Evolutionary conservation across 23 red algal species (phyloP).

Genomic region (Pyropia yezoensis): DNA sequence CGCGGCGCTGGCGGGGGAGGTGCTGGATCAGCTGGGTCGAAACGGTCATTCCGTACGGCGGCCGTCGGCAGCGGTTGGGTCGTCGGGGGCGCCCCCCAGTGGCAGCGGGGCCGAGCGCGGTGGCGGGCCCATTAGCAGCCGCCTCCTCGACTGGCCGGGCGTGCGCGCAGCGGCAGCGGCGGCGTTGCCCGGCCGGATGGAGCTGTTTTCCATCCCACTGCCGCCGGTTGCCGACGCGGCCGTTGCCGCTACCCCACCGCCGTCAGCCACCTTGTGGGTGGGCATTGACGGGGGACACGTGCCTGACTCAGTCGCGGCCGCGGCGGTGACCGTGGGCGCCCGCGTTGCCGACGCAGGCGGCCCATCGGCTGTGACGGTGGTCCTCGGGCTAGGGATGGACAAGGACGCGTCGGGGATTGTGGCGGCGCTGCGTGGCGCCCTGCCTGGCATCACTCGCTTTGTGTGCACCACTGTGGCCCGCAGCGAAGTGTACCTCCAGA

Average conservation of each 20-base stretch:
- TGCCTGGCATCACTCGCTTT: slow-evolving; percentile 3
- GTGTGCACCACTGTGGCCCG: slow-evolving; percentile 47
- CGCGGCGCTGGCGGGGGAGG: slow-evolving; percentile 21
- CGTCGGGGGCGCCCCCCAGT: neutral
- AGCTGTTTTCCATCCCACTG: slow-evolving; percentile 19
- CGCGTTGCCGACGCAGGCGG: neutral
- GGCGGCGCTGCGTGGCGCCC: slow-evolving; percentile 14
- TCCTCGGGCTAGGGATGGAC: slow-evolving; percentile 64
- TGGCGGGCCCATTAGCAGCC: slow-evolving; percentile 7
- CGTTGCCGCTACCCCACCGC: neutral
- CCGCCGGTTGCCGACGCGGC: neutral
- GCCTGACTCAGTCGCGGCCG: slow-evolving; percentile 32
- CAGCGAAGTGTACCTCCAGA: slow-evolving; percentile 16
- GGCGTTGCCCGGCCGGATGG: slow-evolving; percentile 42
- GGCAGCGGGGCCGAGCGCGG: neutral
- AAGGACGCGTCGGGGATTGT: slow-evolving; percentile 72
- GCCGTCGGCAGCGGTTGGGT: slow-evolving; percentile 1
- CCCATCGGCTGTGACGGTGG: slow-evolving; percentile 16
- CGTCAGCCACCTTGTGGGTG: slow-evolving; percentile 7
- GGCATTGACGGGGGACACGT: slow-evolving; percentile 88
- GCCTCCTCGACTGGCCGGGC: neutral
- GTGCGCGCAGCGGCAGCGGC: slow-evolving; percentile 6
- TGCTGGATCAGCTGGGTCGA: slow-evolving; percentile 2
- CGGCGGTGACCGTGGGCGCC: slow-evolving; percentile 8
- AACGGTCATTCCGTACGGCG: no score